phyloP scores from a whole-genome alignment of 495 filamentous ascomycete species.

The Terfezia boudieri region DNA sequence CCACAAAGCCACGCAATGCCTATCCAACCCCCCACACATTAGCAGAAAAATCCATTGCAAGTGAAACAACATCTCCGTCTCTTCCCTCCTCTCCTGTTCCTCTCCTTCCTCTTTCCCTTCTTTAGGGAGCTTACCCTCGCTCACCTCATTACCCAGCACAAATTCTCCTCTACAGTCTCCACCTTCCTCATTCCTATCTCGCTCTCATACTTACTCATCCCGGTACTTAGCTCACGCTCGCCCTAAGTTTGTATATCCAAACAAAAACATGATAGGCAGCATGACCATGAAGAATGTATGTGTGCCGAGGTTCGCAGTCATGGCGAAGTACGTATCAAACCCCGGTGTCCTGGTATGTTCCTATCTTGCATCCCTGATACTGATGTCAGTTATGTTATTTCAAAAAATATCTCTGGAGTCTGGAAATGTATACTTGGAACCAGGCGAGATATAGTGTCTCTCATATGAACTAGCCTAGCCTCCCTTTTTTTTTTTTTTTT shows the following conservation, averaged over 20 bases:
- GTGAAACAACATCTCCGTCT: conserved; percentile 53
- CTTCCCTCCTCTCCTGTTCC: conserved; percentile 22
- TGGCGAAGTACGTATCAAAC: conserved; percentile 86
- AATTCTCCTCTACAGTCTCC: not conserved
- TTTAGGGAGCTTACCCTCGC: not conserved
- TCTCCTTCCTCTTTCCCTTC: not conserved
- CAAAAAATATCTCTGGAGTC: conserved; percentile 4
- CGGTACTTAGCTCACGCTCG: conserved; percentile 38
- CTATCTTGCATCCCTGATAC: conserved; percentile 2
- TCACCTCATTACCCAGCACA: too few relatives aligned
- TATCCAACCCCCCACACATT: too few relatives aligned
- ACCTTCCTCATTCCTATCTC: not conserved
- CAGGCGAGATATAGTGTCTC: conserved; percentile 86
- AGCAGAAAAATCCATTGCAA: too few relatives aligned
- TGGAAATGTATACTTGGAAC: conserved; percentile 38
- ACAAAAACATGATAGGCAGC: conserved; percentile 88
- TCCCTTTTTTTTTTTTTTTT: too few relatives aligned
- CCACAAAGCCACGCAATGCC: too few relatives aligned
- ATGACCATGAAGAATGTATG: too few relatives aligned
- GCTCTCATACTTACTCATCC: not conserved
- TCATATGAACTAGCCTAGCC: too few relatives aligned
- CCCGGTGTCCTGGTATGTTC: conserved; percentile 43
- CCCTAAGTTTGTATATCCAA: conserved; percentile 56
- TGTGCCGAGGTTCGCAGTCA: conserved; percentile 91
- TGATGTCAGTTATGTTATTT: not conserved